These are phyloP conservation scores for Fraxinus paxiana DNA, from an alignment of 305 asterid genomes.

Conservation along the genomic window DNA sequence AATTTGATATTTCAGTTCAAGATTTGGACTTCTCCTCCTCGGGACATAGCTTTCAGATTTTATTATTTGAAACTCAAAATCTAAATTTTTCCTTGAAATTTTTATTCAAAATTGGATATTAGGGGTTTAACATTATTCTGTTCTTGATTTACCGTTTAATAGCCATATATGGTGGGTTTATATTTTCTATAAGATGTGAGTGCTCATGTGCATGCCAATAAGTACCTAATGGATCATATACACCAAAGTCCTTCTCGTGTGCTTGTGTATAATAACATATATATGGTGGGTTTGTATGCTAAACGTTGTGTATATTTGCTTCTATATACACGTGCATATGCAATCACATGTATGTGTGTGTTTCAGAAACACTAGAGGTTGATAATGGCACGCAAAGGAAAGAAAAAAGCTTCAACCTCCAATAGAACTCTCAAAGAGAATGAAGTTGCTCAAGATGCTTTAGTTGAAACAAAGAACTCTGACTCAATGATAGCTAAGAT, in stretches of 20 bases:
- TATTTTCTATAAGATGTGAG: background rate
- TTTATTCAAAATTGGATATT: background rate
- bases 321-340: background rate
- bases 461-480: constrained; percentile 21
- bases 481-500: constrained; percentile 11
- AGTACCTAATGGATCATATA: background rate
- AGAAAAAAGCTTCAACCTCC: constrained; percentile 23
- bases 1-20: background rate
- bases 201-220: background rate
- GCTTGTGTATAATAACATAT: background rate
- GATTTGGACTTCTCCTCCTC: background rate
- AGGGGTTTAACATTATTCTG: background rate
- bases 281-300: background rate
- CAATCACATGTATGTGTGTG: constrained; percentile 13
- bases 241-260: background rate
- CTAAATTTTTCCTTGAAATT: background rate
- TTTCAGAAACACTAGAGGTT: constrained; percentile 23
- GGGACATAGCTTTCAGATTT: background rate
- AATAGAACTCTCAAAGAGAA: constrained; percentile 13
- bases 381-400: constrained; percentile 36
- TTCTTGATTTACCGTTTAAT: background rate
- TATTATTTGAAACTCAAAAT: background rate
- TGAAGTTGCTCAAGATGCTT: constrained; percentile 32
- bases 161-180: background rate
- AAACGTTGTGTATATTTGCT: background rate